Base-by-base conservation (phyloP, 176 grass and related monocot species). In the Phoenix roebelenii region DNA sequence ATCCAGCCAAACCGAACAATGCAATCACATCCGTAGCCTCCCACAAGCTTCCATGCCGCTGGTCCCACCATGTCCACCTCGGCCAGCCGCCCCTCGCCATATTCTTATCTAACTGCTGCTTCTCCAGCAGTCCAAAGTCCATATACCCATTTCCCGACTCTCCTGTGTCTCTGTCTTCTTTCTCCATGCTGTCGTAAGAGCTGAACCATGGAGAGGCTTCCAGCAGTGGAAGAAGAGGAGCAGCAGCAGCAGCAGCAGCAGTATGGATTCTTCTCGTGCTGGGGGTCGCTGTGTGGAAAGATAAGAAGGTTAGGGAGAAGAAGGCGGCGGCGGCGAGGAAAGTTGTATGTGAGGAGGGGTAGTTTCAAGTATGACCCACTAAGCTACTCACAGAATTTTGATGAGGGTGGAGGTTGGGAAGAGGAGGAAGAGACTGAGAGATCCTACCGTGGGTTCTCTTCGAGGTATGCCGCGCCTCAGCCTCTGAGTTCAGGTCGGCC, bases 331-430 rank as follows among this genome's bases (percentile, higher is more conserved):
- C 30, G 32, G 4, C 32, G 67, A 5, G 44, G 14, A 15, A 60
- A 28, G 44, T n/a, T 61, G 1, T 54, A 54, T 50, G 39, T 4
- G 1, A 50, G 14, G 22, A 58, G 18, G 5, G 69, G 69, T n/a
- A 62, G 57, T 12, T 72, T 61, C 49, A 61, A 23, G n/a, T 72
- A 72, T n/a, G 69, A 72, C 18, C 69, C 69, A 16, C 50, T 61
- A 14, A 72, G 69, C 50, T 72, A 72, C 49, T 23, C 69, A 5
- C 58, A 72, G 18, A 72, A 72, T 58, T 72, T 72, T 49, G 69
- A 72, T 9, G 69, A 72, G 0, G 68, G 68, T 1, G 0, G n/a
- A 4, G 2, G 22, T 9, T 30, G 50, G 29, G 67, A 49, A 6
- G 55, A 70, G 24, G 58, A 44, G 22, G 49, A 54, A 50, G 17